phyloP scores from a whole-genome alignment of 2,329 filamentous ascomycete genomes.

The Escovopsis sp. region DNA sequence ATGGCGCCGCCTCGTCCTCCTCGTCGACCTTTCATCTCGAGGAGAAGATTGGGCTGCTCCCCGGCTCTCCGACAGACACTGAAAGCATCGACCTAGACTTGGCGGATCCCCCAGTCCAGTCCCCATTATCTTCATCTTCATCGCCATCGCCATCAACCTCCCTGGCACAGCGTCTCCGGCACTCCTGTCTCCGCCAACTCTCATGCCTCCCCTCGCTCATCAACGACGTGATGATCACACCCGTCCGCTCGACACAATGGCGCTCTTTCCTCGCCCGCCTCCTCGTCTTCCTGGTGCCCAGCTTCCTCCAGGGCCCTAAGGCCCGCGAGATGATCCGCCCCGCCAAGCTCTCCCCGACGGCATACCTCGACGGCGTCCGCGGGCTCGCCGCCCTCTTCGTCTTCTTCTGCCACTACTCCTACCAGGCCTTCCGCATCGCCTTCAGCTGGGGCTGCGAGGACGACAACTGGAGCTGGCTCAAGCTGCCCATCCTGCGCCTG shows the following conservation, averaged over 20 bases:
- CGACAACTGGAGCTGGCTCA: conserved; percentile 31
- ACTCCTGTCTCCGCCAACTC: too few relatives aligned
- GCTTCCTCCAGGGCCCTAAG: conserved; percentile 32
- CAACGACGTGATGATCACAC: conserved; percentile 1
- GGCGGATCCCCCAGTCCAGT: conserved; percentile 9
- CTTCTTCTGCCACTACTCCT: conserved; percentile 42
- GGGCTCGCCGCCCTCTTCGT: conserved; percentile 41
- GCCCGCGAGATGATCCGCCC: conserved; percentile 26
- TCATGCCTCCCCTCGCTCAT: too few relatives aligned
- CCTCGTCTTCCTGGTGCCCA: conserved; percentile 35
- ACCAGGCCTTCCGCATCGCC: conserved; percentile 36
- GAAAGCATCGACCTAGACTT: conserved; percentile 17
- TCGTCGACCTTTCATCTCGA: conserved; percentile 11
- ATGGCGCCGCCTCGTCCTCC: too few relatives aligned
- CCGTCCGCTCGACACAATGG: conserved; percentile 21
- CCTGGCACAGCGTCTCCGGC: too few relatives aligned
- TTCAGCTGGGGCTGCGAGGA: conserved; percentile 32
- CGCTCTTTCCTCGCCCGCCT: conserved; percentile 22
- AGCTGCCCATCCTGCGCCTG: conserved; percentile 39
- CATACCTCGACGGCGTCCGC: conserved; percentile 44
- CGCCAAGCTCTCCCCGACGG: conserved; percentile 33
- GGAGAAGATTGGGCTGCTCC: conserved; percentile 30
- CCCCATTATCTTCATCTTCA: conserved; percentile 11
- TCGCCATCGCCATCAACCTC: too few relatives aligned
- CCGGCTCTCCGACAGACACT: conserved; percentile 26